Percentiles rank a stretch among this genome's conserved stretches.
Conservation (phyloP, 2,329 filamentous ascomycete species). For the Dothideomycetes sp. region DNA sequence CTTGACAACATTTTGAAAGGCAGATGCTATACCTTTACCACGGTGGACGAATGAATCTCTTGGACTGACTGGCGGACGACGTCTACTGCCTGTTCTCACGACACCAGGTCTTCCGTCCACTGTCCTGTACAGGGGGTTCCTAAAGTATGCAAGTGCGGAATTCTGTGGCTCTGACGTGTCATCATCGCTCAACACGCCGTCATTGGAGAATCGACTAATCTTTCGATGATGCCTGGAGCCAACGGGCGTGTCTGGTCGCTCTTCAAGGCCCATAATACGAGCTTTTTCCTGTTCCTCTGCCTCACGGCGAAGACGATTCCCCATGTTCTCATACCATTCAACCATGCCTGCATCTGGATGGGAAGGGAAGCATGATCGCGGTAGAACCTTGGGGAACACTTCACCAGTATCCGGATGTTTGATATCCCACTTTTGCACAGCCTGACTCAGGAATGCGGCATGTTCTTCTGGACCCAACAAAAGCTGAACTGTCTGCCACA, state of each 20-base stretch:
- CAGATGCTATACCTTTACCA: constrained; percentile 27
- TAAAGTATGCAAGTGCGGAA: constrained; percentile 40
- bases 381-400: constrained; percentile 50
- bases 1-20: constrained; percentile 27
- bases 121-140: constrained; percentile 41
- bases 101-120: constrained; percentile 35
- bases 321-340: constrained; percentile 74
- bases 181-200: constrained; percentile 15
- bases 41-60: constrained; percentile 27
- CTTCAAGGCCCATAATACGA: constrained; percentile 15
- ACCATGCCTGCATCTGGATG: constrained; percentile 71
- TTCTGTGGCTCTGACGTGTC: constrained; percentile 32
- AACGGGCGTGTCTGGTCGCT: constrained; percentile 17
- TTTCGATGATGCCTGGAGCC: constrained; percentile 12
- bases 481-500: constrained; percentile 89
- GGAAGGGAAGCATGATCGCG: constrained; percentile 61
- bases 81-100: constrained; percentile 30
- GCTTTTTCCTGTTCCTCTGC: constrained; percentile 36
- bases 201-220: constrained; percentile 13
- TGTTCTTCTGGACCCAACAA: constrained; percentile 82
- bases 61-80: constrained; percentile 22
- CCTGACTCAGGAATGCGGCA: constrained; percentile 70
- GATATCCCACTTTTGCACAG: constrained; percentile 68
- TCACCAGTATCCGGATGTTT: constrained; percentile 57
- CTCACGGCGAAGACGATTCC: constrained; percentile 58